phyloP scores from a whole-genome alignment of 2,329 filamentous ascomycete genomes.

The Fusarium chuoi region DNA sequence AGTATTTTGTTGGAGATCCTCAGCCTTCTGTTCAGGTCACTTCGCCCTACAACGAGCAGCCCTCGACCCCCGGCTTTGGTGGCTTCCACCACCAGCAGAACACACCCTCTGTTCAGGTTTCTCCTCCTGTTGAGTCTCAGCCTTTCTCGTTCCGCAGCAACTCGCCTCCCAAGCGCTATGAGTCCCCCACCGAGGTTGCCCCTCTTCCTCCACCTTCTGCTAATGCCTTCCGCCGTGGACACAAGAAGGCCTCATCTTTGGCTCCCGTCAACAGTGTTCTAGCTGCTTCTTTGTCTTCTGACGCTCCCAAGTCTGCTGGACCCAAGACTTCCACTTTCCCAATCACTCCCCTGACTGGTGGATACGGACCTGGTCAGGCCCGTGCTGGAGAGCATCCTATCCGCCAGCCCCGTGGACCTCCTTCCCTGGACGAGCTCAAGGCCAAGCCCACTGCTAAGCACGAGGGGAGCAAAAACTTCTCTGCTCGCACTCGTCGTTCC shows the following conservation, averaged over 20 bases:
- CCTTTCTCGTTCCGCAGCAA: constrained; percentile 67
- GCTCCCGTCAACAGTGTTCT: constrained; percentile 66
- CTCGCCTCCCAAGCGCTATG: constrained; percentile 72
- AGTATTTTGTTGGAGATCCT: constrained; percentile 81
- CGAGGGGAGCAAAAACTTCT: constrained; percentile 98
- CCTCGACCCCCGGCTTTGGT: constrained; percentile 49
- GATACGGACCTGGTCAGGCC: constrained; percentile 91
- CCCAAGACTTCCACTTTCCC: constrained; percentile 86
- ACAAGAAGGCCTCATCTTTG: constrained; percentile 89
- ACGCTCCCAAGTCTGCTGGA: constrained; percentile 66
- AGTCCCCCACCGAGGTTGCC: constrained; percentile 73
- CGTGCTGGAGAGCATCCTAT: constrained; percentile 94
- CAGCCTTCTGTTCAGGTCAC: constrained; percentile 56
- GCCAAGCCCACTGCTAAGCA: constrained; percentile 91
- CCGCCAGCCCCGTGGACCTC: constrained; percentile 92
- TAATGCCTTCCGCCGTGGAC: constrained; percentile 91
- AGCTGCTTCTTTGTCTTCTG: constrained; percentile 56
- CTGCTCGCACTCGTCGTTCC: constrained; percentile 88
- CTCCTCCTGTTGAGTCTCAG: constrained; percentile 75
- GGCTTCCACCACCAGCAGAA: constrained; percentile 56
- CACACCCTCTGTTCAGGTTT: constrained; percentile 82
- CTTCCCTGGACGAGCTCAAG: constrained; percentile 88
- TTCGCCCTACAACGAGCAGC: constrained; percentile 57
- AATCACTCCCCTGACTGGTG: constrained; percentile 80
- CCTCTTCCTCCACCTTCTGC: constrained; percentile 89